A percentile compares a stretch with the other conserved stretches of the same genome.
phyloP scores from a whole-genome alignment of 371 early-diverging fungal genomes.

The Rhizomucor pusillus region DNA sequence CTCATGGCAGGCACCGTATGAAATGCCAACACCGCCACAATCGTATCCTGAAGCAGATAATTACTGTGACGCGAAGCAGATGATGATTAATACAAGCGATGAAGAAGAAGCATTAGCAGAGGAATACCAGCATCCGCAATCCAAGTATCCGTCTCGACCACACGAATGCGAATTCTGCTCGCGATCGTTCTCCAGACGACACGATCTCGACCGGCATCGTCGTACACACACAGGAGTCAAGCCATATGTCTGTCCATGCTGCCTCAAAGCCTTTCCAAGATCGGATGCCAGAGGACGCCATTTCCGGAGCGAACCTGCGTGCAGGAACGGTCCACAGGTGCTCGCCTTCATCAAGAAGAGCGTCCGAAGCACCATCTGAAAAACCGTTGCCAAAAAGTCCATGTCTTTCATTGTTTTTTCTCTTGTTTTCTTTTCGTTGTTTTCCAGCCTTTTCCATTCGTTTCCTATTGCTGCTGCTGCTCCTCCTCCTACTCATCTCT shows the following conservation, averaged over 20 bases:
- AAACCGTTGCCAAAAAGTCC: too few relatives aligned
- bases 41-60: too few relatives aligned
- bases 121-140: too few relatives aligned
- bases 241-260: slow-evolving; percentile 49
- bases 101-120: too few relatives aligned
- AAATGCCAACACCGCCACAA: too few relatives aligned
- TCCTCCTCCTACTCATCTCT: too few relatives aligned
- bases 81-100: background rate
- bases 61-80: too few relatives aligned
- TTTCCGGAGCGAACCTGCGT: slow-evolving; percentile 39
- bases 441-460: background rate
- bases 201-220: slow-evolving; percentile 55
- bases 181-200: slow-evolving; percentile 49
- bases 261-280: slow-evolving; percentile 52
- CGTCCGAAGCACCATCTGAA: slow-evolving; percentile 12
- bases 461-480: background rate
- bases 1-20: too few relatives aligned
- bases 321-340: slow-evolving; percentile 25
- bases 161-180: slow-evolving; percentile 11
- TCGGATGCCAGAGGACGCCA: slow-evolving; percentile 56
- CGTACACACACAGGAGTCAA: slow-evolving; percentile 57
- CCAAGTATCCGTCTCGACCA: slow-evolving; percentile 1
- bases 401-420: background rate
- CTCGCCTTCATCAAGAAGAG: slow-evolving; percentile 14
- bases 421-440: background rate